A percentile compares a stretch with the other conserved stretches of the same genome.
Evolutionary conservation across 352 stramenopile genomes (phyloP).

Genomic region (Peronosclerospora sorghi): DNA sequence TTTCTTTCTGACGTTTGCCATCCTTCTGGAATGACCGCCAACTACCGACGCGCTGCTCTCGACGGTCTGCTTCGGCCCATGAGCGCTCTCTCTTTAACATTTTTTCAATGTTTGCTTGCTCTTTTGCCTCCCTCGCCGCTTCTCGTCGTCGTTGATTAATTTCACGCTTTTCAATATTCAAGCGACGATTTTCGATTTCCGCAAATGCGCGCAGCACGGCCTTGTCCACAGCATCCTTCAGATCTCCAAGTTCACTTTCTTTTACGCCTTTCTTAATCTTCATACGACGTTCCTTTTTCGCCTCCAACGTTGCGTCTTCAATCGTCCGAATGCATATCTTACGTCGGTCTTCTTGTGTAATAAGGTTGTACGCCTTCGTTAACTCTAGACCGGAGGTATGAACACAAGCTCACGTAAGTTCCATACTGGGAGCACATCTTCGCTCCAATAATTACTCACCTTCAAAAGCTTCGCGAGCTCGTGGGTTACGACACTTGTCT

Average conservation of each 20-base stretch:
- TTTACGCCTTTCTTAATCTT: conserved; percentile 81
- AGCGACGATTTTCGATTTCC: conserved; percentile 65
- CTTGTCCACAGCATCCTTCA: conserved; percentile 58
- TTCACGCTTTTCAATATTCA: conserved; percentile 69
- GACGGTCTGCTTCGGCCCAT: conserved; percentile 67
- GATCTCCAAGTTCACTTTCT: conserved; percentile 49
- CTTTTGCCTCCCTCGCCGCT: conserved; percentile 61
- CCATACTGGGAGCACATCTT: not conserved
- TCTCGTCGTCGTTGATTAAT: conserved; percentile 54
- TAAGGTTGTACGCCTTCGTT: conserved; percentile 78
- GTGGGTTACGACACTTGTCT: conserved; percentile 64
- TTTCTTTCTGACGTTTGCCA: conserved; percentile 53
- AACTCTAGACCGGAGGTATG: conserved; percentile 46
- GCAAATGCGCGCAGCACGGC: conserved; percentile 75
- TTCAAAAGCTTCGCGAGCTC: conserved; percentile 81
- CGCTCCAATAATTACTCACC: conserved; percentile 20
- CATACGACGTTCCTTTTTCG: conserved; percentile 56
- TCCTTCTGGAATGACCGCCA: conserved; percentile 74
- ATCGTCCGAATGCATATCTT: conserved; percentile 76
- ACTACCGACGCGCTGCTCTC: conserved; percentile 68
- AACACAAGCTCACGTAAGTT: too few species aligned
- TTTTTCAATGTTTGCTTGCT: conserved; percentile 49
- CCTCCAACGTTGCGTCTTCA: conserved; percentile 49
- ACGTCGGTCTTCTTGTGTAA: conserved; percentile 76
- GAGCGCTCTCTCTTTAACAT: conserved; percentile 67